A percentile compares a stretch with the other conserved stretches of the same genome.
These are phyloP conservation scores for Suillus lakei DNA, from an alignment of 768 basidiomycete genomes.

Conservation along the genomic window DNA sequence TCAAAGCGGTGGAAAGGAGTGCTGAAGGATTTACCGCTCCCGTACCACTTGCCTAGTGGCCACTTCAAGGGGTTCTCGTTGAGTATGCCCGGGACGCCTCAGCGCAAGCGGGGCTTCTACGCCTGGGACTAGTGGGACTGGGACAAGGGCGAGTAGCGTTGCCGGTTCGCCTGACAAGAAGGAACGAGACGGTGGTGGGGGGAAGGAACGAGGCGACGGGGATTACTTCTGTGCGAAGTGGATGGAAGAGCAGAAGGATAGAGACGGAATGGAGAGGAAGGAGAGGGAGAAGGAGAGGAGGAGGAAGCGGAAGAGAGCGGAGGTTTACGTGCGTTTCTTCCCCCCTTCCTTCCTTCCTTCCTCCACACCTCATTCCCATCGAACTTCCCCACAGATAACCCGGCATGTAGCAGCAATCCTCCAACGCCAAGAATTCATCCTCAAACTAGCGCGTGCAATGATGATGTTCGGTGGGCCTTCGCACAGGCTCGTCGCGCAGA, in stretches of 20 bases:
- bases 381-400: conserved; percentile 61
- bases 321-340: conserved; percentile 66
- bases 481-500: conserved; percentile 82
- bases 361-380: background rate
- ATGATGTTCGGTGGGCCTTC: conserved; percentile 91
- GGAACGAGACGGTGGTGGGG: background rate
- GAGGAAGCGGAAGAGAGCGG: conserved; percentile 69
- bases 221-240: conserved; percentile 38
- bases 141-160: conserved; percentile 5
- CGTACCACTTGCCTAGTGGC: conserved; percentile 14
- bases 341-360: background rate
- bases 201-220: background rate
- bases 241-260: conserved; percentile 38
- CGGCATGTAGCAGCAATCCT: conserved; percentile 84
- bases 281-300: conserved; percentile 46
- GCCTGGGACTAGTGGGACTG: conserved; percentile 24
- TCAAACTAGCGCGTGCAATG: conserved; percentile 83
- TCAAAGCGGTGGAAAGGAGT: conserved; percentile 41
- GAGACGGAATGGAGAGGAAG: conserved; percentile 46
- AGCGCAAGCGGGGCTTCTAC: background rate
- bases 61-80: conserved; percentile 21
- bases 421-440: conserved; percentile 80
- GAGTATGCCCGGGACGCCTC: conserved; percentile 15
- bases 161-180: background rate
- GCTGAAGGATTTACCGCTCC: conserved; percentile 45